Base-by-base conservation (phyloP, 306 rosid species). In the Morella rubra region DNA sequence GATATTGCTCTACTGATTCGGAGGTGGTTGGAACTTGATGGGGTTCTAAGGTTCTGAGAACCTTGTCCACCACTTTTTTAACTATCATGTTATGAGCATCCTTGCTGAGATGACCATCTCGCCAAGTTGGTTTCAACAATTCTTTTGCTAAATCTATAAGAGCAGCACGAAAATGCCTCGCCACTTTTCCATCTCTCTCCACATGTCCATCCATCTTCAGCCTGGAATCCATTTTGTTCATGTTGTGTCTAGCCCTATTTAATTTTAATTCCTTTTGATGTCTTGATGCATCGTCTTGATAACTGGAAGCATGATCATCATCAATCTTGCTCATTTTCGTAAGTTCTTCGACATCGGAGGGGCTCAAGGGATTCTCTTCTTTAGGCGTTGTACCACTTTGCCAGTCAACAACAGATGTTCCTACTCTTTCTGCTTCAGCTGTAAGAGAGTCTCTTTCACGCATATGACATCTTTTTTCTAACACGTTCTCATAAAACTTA, bases 71-170 rank as follows among this genome's bases (percentile, higher is more conserved):
- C 46, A 93, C 86, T 80, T 90, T 95, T 82, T 84, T 95, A 46
- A 95, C 97, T 68, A 95, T 87, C 76, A 77, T 41, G 81, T 85
- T 88, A 84, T 95, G 96, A 47, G 87, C 87, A 78, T 89, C 99
- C 89, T 89, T 92, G 85, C 88, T 88, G 65, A 95, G 89, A 82
- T 74, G 84, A 56, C 96, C 97, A 62, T 89, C 97, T 44, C 84
- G 93, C 99, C 99, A 95, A 76, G 77, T 84, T 69, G 99, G 97
- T 89, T 88, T 95, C 84, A 95, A 79, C 84, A 92, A 84, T 72
- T 90, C 97, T 85, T 92, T 95, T 71, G 88, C 99, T 54, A 83
- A 79, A 51, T 95, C 97, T 72, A 95, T 84, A 80, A 95, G 99
- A 83, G 85, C 83, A 4, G 83, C 84, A 47, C 96, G 97, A 27